These are phyloP conservation scores for Oryza glumipatula DNA, from an alignment of 176 grass and related monocot species.

Conservation along the genomic window DNA sequence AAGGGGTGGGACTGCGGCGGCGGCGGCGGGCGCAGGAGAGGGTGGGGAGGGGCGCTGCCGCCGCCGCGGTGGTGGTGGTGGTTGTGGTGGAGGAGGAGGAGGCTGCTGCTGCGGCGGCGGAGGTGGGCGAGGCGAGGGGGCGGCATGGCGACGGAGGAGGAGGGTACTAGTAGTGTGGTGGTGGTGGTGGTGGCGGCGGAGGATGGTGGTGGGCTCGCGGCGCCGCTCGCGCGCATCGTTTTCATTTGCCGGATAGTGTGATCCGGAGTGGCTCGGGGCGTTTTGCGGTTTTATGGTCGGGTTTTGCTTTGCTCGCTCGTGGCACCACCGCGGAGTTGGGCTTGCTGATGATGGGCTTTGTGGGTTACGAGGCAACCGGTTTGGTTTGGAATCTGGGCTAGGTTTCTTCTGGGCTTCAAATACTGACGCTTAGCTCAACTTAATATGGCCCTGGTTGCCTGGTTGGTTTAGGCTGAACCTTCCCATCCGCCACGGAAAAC, in stretches of 20 bases:
- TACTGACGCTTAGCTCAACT: too few relatives aligned
- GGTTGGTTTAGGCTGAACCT: too few relatives aligned
- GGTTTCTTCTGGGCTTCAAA: not conserved
- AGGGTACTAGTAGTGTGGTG: constrained; percentile 9
- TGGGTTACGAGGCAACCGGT: not conserved
- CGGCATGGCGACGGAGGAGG: constrained; percentile 45
- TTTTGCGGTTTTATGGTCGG: constrained; percentile 36
- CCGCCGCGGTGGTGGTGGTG: not conserved
- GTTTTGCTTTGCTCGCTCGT: not conserved
- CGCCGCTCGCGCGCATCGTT: constrained; percentile 55
- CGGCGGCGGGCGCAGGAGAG: not conserved
- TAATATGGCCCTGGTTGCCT: too few relatives aligned
- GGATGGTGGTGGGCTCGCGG: constrained; percentile 40
- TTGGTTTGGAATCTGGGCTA: not conserved
- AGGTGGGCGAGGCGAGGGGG: constrained; percentile 38
- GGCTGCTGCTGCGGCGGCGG: constrained; percentile 11
- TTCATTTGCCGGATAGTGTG: constrained; percentile 23
- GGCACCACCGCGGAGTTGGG: not conserved
- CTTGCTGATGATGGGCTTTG: not conserved
- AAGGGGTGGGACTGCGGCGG: not conserved
- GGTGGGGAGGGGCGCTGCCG: not conserved
- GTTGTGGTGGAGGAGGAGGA: constrained; percentile 23
- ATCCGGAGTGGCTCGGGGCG: constrained; percentile 5
- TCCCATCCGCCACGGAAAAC: too few relatives aligned
- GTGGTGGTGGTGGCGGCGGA: constrained; percentile 13